phyloP scores from a whole-genome alignment of 768 basidiomycete species.

The Gymnopilus dilepis region DNA sequence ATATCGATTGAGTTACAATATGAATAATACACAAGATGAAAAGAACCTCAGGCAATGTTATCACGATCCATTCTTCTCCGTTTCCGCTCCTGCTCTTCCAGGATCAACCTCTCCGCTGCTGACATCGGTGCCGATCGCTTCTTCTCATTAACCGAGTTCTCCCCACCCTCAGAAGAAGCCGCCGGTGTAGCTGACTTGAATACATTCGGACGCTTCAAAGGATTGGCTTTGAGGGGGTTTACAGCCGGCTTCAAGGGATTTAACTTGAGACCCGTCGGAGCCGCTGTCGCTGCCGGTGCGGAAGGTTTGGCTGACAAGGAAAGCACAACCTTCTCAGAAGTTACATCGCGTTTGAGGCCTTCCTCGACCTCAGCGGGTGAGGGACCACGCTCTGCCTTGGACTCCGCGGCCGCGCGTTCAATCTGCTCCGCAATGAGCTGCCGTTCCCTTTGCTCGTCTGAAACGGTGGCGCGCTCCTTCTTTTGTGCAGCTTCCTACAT shows the following conservation, averaged over 20 bases:
- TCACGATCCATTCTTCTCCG: constrained; percentile 73
- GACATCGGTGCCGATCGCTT: constrained; percentile 73
- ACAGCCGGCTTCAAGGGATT: constrained; percentile 62
- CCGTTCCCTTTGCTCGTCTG: constrained; percentile 95
- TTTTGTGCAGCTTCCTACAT: constrained; percentile 81
- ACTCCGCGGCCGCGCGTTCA: constrained; percentile 73
- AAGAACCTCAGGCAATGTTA: constrained; percentile 31
- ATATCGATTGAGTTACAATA: constrained; percentile 25
- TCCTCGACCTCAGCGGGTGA: constrained; percentile 53
- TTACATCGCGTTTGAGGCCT: constrained; percentile 76
- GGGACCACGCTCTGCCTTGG: constrained; percentile 39
- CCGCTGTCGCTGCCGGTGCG: constrained; percentile 37
- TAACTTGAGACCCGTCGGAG: constrained; percentile 56
- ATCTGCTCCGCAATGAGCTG: constrained; percentile 92
- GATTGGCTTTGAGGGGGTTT: constrained; percentile 71
- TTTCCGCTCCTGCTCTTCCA: constrained; percentile 92
- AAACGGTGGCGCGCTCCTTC: constrained; percentile 89
- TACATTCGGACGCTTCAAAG: constrained; percentile 75
- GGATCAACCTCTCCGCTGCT: constrained; percentile 84
- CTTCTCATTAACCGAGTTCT: constrained; percentile 52
- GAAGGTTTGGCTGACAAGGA: constrained; percentile 67
- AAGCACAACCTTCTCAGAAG: constrained; percentile 74
- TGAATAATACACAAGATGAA: constrained; percentile 25
- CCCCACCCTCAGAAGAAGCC: constrained; percentile 36
- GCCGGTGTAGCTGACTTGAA: constrained; percentile 61